Conservation (phyloP, 139 green algal genomes). For the Chlorella vulgaris region DNA sequence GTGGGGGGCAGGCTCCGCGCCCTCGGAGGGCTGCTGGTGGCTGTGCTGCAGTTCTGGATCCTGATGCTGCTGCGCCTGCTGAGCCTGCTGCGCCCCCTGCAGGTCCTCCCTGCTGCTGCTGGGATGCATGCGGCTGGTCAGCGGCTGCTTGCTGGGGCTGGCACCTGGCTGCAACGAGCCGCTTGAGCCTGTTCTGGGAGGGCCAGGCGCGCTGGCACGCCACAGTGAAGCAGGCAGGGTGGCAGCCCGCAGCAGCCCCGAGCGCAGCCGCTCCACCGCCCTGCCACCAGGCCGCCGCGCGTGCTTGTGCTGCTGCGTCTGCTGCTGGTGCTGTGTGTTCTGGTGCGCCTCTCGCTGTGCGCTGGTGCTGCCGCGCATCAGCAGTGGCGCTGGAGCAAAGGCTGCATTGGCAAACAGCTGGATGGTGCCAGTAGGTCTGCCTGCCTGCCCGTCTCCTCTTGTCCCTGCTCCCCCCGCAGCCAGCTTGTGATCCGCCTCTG, state of each 20-base stretch:
- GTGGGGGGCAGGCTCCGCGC: neutral
- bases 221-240: neutral
- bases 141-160: constrained; percentile 5
- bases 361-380: too few relatives aligned
- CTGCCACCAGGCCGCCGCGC: neutral
- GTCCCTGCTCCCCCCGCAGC: neutral
- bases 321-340: too few relatives aligned
- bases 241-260: neutral
- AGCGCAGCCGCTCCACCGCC: neutral
- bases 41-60: neutral
- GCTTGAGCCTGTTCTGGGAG: neutral
- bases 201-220: neutral
- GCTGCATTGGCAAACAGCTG: neutral
- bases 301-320: too few relatives aligned
- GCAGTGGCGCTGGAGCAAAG: too few relatives aligned
- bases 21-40: neutral
- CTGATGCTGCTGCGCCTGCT: neutral
- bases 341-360: too few relatives aligned
- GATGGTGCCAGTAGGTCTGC: neutral
- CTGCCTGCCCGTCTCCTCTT: too few relatives aligned
- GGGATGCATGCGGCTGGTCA: neutral
- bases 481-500: neutral
- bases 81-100: neutral
- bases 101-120: constrained; percentile 4
- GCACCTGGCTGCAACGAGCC: neutral